Evolutionary conservation across 805 yeast genomes (phyloP), one percentile per base, ranked within the genome.

Genomic region (Pichia membranifaciens): DNA sequence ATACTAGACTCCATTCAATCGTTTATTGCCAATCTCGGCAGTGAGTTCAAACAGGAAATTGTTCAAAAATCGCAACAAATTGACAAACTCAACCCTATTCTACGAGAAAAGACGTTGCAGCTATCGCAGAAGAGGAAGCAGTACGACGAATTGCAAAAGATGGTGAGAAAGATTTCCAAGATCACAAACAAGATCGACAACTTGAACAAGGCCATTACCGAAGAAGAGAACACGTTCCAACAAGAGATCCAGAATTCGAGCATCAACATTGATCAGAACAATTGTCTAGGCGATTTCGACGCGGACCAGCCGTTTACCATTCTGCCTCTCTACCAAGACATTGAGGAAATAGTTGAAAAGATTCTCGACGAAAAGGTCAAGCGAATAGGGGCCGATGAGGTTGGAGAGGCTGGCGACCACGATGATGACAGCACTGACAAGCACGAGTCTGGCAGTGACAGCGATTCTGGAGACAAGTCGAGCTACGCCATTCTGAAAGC

Each of bases 261-360:
- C 16, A 47, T 63, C 39, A 61, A 67, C n/a, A 38, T 63, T 28
- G 57, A 53, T 38, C 64, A 60, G 65, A 69, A 57, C 58, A 59
- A 62, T 54, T 73, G 65, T 51, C 76, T 75, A 21, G 82, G 81
- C 22, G 80, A 75, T 48, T 83, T 80, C 57, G 91, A 85, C 64
- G 91, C 96, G 0, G 97, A 90, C 65, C 91, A 87, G 59, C 96
- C 96, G n/a, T 91, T 87, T 65, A 74, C 84, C 42, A 76, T 87
- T 10, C 72, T 76, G 58, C 71, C 78, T 6, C 71, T 86, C 13
- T 82, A 76, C 58, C 75, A 78, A 35, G 74, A 72, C 52, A 64
- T 85, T n/a, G 74, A 72, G 46, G 52, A 59, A 6, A 43, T 43
- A 20, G 47, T 47, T 17, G 47, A 47, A 32, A 25, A 21, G 1